A percentile compares a stretch with the other conserved stretches of the same genome.
Evolutionary conservation across 768 basidiomycete genomes (phyloP).

Genomic region (Suillus brevipes): DNA sequence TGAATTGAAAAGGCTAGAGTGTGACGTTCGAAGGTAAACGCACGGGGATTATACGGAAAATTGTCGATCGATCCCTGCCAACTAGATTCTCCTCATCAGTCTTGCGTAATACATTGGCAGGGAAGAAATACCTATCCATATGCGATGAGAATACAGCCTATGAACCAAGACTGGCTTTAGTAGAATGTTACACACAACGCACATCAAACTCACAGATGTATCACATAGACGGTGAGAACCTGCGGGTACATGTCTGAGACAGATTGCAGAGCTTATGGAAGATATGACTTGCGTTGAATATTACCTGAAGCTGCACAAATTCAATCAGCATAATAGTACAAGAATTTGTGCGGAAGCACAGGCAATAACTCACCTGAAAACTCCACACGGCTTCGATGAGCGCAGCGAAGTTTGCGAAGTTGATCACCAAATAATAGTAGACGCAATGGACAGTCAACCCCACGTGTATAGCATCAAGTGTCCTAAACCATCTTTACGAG

Average conservation of each 20-base stretch:
- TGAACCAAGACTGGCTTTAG: neutral
- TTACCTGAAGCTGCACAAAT: neutral
- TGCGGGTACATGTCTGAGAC: neutral
- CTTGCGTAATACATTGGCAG: neutral
- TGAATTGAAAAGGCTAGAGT: neutral
- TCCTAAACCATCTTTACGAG: slow-evolving; percentile 21
- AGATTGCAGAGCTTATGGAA: neutral
- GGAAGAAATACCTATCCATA: slow-evolving; percentile 6
- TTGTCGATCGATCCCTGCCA: neutral
- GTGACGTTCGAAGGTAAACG: neutral
- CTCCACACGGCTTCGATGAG: slow-evolving; percentile 32
- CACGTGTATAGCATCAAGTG: slow-evolving; percentile 37
- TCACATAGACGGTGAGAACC: neutral
- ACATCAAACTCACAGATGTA: slow-evolving; percentile 1
- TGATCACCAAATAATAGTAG: slow-evolving; percentile 39
- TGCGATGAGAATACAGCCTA: slow-evolving; percentile 2
- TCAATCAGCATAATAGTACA: neutral
- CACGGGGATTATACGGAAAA: slow-evolving; percentile 1
- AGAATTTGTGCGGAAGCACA: neutral
- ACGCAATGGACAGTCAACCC: slow-evolving; percentile 34
- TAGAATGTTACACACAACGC: too few relatives aligned
- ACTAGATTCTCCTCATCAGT: neutral
- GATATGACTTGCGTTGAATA: neutral
- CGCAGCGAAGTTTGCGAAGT: slow-evolving; percentile 29
- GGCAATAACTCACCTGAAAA: neutral